These are phyloP conservation scores for Orbilia oligospora DNA, from an alignment of 2,329 filamentous ascomycete species.

Conservation along the genomic window DNA sequence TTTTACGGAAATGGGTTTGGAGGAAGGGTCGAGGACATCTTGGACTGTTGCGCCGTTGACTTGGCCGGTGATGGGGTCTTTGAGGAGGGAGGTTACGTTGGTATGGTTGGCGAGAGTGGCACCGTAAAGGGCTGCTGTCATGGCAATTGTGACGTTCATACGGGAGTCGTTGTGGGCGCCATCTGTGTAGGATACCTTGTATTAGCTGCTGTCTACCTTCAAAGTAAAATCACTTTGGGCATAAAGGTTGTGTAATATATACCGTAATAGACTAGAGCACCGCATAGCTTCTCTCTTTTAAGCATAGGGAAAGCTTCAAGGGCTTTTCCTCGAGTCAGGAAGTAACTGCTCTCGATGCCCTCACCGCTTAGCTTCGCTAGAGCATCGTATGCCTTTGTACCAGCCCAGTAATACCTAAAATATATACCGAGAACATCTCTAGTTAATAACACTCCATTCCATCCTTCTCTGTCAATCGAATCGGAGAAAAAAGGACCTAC, in stretches of 20 bases:
- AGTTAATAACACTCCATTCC: slow-evolving; percentile 1
- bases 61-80: slow-evolving; percentile 77
- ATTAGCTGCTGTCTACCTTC: slow-evolving; percentile 62
- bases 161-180: slow-evolving; percentile 92
- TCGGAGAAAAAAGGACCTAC: slow-evolving; percentile 23
- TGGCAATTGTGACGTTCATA: slow-evolving; percentile 90
- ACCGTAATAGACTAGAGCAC: slow-evolving; percentile 88
- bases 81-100: slow-evolving; percentile 82
- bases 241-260: slow-evolving; percentile 56
- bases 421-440: neutral
- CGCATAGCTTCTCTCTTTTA: slow-evolving; percentile 82
- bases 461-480: neutral
- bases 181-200: slow-evolving; percentile 70
- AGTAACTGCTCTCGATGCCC: slow-evolving; percentile 90
- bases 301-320: slow-evolving; percentile 91
- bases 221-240: neutral
- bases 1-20: slow-evolving; percentile 72
- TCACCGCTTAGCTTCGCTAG: slow-evolving; percentile 79
- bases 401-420: slow-evolving; percentile 77
- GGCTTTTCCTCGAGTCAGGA: slow-evolving; percentile 86
- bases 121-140: slow-evolving; percentile 90
- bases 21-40: slow-evolving; percentile 77
- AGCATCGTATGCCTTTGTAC: slow-evolving; percentile 86
- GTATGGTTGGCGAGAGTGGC: slow-evolving; percentile 86
- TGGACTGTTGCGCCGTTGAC: slow-evolving; percentile 81